Conservation (phyloP, 176 grass and related monocot species). For the Aegilops bicornis region DNA sequence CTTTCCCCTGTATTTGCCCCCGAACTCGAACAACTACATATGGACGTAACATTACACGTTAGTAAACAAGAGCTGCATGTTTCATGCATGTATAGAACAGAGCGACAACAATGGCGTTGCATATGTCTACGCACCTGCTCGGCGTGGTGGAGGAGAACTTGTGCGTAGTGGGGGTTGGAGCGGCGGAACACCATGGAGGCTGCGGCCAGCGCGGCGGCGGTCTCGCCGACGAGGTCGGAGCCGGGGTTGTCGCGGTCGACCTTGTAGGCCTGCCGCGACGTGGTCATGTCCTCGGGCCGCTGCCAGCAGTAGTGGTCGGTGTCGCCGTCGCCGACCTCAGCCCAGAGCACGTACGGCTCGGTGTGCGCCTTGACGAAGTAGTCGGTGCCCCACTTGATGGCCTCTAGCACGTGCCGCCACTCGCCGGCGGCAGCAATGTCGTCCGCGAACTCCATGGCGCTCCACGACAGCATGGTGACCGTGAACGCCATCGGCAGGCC, state of each 20-base stretch:
- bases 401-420: constrained; percentile 56
- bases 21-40: constrained; percentile 47
- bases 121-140: background rate
- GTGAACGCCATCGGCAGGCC: constrained; percentile 83
- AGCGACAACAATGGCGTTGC: background rate
- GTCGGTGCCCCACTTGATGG: constrained; percentile 67
- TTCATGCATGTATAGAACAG: background rate
- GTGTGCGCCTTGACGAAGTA: constrained; percentile 63
- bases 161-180: constrained; percentile 28
- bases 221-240: constrained; percentile 45
- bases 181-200: constrained; percentile 42
- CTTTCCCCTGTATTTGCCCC: constrained; percentile 45
- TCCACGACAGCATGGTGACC: constrained; percentile 68
- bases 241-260: constrained; percentile 40
- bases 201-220: constrained; percentile 45
- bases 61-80: background rate
- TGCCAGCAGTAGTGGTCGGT: constrained; percentile 64
- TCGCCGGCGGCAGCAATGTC: constrained; percentile 45
- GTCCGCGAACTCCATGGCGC: constrained; percentile 46
- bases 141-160: constrained; percentile 44
- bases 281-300: constrained; percentile 63
- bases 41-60: background rate
- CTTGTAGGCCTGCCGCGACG: constrained; percentile 42
- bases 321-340: constrained; percentile 57
- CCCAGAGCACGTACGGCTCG: constrained; percentile 54